phyloP scores from a whole-genome alignment of 352 stramenopile genomes.

The Phytophthora pluvialis region DNA sequence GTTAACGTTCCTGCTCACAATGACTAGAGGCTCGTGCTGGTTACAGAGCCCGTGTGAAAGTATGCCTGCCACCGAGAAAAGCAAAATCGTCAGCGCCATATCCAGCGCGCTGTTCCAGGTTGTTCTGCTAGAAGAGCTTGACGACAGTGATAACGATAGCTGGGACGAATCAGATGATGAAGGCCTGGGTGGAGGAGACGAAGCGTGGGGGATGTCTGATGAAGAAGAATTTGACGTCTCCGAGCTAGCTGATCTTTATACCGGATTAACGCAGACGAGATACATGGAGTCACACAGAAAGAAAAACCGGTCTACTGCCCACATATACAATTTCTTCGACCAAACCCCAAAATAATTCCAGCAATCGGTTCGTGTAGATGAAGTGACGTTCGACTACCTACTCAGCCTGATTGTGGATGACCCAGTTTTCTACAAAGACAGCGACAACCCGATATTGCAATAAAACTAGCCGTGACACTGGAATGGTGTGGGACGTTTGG shows the following conservation, averaged over 20 bases:
- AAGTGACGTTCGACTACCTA: neutral
- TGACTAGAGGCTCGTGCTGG: no score
- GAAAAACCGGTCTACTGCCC: neutral
- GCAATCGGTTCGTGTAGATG: neutral
- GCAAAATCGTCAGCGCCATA: neutral
- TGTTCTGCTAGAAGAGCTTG: neutral
- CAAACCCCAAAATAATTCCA: neutral
- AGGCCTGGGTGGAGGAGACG: neutral
- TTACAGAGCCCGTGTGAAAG: no score
- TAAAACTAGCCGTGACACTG: slow-evolving; percentile 7
- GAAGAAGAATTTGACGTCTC: neutral
- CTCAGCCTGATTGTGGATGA: neutral
- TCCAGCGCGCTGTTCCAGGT: neutral
- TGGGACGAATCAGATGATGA: neutral
- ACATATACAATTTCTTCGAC: neutral
- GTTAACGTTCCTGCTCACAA: no score
- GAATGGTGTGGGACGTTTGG: slow-evolving; percentile 7
- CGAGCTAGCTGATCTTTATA: neutral
- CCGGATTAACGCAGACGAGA: neutral
- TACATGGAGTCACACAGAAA: neutral
- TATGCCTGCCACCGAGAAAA: neutral
- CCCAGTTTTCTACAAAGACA: neutral
- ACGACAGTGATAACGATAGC: neutral
- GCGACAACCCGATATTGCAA: neutral
- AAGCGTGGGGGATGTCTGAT: neutral